These are phyloP conservation scores for Corymbia citriodora DNA, from an alignment of 441 rosid genomes.

Conservation along the genomic window DNA sequence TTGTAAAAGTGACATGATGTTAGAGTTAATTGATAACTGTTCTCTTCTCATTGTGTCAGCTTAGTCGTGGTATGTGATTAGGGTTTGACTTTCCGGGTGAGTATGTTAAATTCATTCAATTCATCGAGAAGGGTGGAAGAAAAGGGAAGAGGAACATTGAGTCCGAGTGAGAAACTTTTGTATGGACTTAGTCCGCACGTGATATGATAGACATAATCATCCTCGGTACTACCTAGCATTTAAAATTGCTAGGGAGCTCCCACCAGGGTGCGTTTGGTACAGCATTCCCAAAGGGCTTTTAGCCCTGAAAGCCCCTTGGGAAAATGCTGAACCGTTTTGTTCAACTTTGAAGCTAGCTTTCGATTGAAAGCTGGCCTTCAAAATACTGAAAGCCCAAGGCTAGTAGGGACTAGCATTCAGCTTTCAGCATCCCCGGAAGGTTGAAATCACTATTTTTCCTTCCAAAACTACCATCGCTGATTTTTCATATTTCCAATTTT, in stretches of 20 bases:
- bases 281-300: too few species aligned
- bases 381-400: too few species aligned
- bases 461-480: too few species aligned
- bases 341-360: too few species aligned
- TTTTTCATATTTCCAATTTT: too few species aligned
- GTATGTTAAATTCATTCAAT: not conserved
- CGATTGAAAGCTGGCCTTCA: too few species aligned
- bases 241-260: rapidly evolving
- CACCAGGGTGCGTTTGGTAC: too few species aligned
- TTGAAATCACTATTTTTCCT: too few species aligned
- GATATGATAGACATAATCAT: not conserved
- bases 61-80: not conserved
- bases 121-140: not conserved
- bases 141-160: not conserved
- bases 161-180: not conserved
- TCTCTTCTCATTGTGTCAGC: not conserved
- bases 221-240: not conserved
- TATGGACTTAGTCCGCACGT: not conserved
- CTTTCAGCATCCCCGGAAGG: too few species aligned
- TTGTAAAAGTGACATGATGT: not conserved
- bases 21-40: rapidly evolving
- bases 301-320: too few species aligned
- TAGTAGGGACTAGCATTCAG: too few species aligned
- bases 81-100: not conserved
- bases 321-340: too few species aligned